phyloP scores from a whole-genome alignment of 306 rosid species.

The Medicago lupulina region DNA sequence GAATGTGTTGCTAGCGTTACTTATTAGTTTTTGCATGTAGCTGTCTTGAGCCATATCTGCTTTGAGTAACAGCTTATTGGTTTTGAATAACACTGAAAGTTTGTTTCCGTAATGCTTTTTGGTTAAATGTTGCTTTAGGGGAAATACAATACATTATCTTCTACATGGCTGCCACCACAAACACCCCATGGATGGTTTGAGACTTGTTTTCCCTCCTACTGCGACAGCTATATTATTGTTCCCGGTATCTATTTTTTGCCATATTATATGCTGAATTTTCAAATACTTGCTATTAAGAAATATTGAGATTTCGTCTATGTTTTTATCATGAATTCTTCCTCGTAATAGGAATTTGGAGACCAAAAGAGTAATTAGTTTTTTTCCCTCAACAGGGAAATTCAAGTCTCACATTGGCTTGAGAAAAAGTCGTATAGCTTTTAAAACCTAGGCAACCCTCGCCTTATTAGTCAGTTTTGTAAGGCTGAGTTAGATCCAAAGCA shows the following conservation, averaged over 20 bases:
- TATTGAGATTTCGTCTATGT: constrained; percentile 1
- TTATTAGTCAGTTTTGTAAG: neutral
- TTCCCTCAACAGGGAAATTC: neutral
- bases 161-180: constrained; percentile 98
- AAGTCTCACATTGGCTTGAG: neutral
- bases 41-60: constrained; percentile 12
- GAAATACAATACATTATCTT: constrained; percentile 89
- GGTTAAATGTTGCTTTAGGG: constrained; percentile 59
- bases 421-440: neutral
- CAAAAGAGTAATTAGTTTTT: neutral
- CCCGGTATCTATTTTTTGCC: constrained; percentile 64
- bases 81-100: constrained; percentile 23
- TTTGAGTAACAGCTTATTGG: constrained; percentile 10
- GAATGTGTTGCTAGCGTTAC: constrained; percentile 3
- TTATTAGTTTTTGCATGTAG: constrained; percentile 24
- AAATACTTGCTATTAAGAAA: constrained; percentile 17
- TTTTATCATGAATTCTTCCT: constrained; percentile 22
- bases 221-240: constrained; percentile 76
- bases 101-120: constrained; percentile 13
- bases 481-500: neutral
- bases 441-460: neutral
- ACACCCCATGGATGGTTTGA: constrained; percentile 96
- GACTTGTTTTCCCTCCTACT: constrained; percentile 96
- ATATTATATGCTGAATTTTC: constrained; percentile 15
- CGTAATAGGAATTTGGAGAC: constrained; percentile 2